Base-by-base conservation (phyloP, 768 basidiomycete genomes). In the Leucogyrophana mollusca region DNA sequence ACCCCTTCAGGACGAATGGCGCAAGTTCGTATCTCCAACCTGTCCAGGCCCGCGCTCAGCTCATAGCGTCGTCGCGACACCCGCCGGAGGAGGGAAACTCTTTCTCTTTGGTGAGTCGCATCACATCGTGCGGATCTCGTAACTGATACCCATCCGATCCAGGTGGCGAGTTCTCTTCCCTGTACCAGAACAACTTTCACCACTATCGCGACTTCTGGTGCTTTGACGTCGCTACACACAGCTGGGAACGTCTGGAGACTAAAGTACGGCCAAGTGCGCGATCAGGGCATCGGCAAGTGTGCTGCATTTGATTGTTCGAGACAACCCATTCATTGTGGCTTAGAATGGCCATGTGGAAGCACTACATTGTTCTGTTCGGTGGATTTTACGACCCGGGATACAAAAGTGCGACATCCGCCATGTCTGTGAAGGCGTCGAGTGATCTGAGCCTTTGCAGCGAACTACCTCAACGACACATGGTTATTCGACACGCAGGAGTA, bases 201-300 rank as follows among this genome's bases (percentile, higher is more conserved):
- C 90, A 94, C 55, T 94, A 91, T 58, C 79, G 89, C 36, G 90
- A 94, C 58, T 84, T 94, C 58, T 94, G 94, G 87, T 77, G 77
- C 38, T 94, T 94, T 58, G 88, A 91, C 52, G 79, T 95, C 18
- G 57, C 74, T 3, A 84, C 82, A 0, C 87, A 90, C 50, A 67
- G 76, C 0, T 95, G 94, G 93, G 90, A 94, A 54, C 73, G 90
- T 7, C 89, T 94, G 41, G 93, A 94, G 30, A 92, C 90, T 4
- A 93, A 90, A 58, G 62, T 85, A 13, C 74, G 81, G 20, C 93
- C 92, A 0, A 83, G 78, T 32, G 87, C 90, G 5, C 73, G 92
- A 34, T 90, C 86, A 2, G 94, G 93, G 2, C 90, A 92, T 66
- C 73, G 92, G 82, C 87, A 49, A 42, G 75, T 50, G 14, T 16